Evolutionary conservation across 148 eudicot genomes (phyloP).

Genomic region (Oxyria digyna): DNA sequence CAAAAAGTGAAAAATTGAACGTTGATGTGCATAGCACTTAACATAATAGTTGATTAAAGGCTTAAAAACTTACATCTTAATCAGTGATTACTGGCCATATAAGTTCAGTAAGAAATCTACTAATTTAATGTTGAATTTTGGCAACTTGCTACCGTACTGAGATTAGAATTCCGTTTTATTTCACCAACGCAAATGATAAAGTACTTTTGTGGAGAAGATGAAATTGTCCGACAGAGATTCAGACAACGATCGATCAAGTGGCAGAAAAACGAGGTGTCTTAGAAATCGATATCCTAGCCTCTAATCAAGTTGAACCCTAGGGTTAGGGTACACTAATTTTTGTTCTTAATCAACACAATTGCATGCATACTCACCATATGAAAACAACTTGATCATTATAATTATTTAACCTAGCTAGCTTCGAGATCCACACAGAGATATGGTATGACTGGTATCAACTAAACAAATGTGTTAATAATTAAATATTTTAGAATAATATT

Average conservation of each 20-base stretch:
- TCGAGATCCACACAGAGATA: conserved; percentile 5
- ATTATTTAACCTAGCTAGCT: too few relatives aligned
- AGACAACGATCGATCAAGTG: conserved; percentile 5
- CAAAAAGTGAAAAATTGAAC: too few relatives aligned
- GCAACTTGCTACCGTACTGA: background rate
- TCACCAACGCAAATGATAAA: background rate
- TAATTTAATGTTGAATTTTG: too few relatives aligned
- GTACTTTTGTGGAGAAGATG: background rate
- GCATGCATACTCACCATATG: background rate
- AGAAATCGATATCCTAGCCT: too few relatives aligned
- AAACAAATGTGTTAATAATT: background rate
- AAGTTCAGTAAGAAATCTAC: too few relatives aligned
- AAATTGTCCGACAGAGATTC: background rate
- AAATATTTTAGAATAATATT: background rate
- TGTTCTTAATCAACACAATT: too few relatives aligned
- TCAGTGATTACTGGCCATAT: too few relatives aligned
- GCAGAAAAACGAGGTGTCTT: background rate
- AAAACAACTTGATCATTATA: background rate
- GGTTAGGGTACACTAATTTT: too few relatives aligned
- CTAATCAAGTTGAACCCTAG: too few relatives aligned
- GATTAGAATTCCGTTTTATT: background rate
- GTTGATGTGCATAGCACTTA: too few relatives aligned
- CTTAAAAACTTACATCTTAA: too few relatives aligned
- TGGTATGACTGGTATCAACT: background rate
- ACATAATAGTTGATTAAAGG: too few relatives aligned